Evolutionary conservation across 805 yeast species (phyloP).

Genomic region (Ogataea henricii): DNA sequence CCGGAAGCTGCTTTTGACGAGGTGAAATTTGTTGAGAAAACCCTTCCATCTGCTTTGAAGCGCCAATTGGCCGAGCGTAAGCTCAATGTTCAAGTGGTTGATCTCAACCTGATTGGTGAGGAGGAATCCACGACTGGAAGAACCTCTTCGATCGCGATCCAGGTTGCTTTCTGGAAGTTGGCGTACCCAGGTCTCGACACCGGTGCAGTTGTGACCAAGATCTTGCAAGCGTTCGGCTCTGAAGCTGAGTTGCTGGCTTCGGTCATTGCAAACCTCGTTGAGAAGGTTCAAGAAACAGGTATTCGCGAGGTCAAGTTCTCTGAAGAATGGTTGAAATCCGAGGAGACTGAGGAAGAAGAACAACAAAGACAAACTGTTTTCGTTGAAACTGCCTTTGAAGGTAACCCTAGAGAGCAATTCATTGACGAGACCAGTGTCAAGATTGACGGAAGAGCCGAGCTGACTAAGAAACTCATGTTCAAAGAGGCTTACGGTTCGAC

Average conservation of each 20-base stretch:
- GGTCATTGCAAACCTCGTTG: slow-evolving; percentile 65
- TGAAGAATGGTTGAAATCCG: slow-evolving; percentile 33
- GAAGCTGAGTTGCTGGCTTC: slow-evolving; percentile 79
- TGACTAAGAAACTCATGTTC: slow-evolving; percentile 75
- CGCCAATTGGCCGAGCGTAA: slow-evolving; percentile 53
- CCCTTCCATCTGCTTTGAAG: slow-evolving; percentile 56
- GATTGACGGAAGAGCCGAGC: slow-evolving; percentile 41
- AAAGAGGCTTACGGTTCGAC: slow-evolving; percentile 70
- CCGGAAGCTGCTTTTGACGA: slow-evolving; percentile 43
- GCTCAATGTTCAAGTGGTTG: slow-evolving; percentile 57
- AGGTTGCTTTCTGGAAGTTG: slow-evolving; percentile 77
- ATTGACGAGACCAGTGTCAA: slow-evolving; percentile 44
- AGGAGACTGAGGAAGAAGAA: slow-evolving; percentile 33
- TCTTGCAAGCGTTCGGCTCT: slow-evolving; percentile 78
- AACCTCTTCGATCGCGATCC: slow-evolving; percentile 70
- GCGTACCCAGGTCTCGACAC: slow-evolving; percentile 59
- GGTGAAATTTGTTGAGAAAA: slow-evolving; percentile 49
- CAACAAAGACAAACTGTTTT: no score
- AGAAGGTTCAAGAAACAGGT: slow-evolving; percentile 52
- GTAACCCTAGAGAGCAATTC: slow-evolving; percentile 59
- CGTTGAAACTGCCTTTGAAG: slow-evolving; percentile 62
- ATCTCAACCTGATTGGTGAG: slow-evolving; percentile 62
- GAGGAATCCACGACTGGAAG: slow-evolving; percentile 75
- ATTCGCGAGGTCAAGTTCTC: slow-evolving; percentile 40
- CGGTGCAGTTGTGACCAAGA: slow-evolving; percentile 70